Evolutionary conservation across 78 protist species (phyloP).

Genomic region (Ministeria vibrans): DNA sequence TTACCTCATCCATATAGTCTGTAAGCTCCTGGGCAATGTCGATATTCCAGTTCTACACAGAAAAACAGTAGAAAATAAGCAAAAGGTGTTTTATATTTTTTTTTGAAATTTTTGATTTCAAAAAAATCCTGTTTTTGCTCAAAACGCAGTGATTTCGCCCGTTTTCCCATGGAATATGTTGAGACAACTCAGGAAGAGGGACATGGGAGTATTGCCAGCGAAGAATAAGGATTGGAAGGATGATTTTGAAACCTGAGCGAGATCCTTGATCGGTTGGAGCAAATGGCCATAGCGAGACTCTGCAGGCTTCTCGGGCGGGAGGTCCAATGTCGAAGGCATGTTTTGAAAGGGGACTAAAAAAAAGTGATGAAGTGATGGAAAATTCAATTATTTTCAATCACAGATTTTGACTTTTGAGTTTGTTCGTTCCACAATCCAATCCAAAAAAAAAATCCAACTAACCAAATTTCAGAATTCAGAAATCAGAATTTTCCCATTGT

Average conservation of each 20-base stretch:
- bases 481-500: too few species aligned
- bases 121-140: too few species aligned
- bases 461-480: neutral
- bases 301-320: neutral
- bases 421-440: neutral
- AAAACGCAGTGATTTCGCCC: too few species aligned
- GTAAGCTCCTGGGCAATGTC: conserved; percentile 81
- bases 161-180: too few species aligned
- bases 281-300: conserved; percentile 14
- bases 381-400: neutral
- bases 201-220: too few species aligned
- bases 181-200: too few species aligned
- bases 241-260: too few species aligned
- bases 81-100: too few species aligned
- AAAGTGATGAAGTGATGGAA: neutral
- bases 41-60: conserved; percentile 79
- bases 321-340: neutral
- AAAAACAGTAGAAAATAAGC: too few species aligned
- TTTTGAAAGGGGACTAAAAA: neutral
- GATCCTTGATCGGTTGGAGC: conserved; percentile 43
- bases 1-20: conserved; percentile 63
- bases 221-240: too few species aligned
- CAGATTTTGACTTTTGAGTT: neutral
- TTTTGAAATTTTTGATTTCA: too few species aligned
- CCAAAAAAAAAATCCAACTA: neutral